Evolutionary conservation across 2,329 filamentous ascomycete species (phyloP).

Genomic region (Pseudopithomyces chartarum): DNA sequence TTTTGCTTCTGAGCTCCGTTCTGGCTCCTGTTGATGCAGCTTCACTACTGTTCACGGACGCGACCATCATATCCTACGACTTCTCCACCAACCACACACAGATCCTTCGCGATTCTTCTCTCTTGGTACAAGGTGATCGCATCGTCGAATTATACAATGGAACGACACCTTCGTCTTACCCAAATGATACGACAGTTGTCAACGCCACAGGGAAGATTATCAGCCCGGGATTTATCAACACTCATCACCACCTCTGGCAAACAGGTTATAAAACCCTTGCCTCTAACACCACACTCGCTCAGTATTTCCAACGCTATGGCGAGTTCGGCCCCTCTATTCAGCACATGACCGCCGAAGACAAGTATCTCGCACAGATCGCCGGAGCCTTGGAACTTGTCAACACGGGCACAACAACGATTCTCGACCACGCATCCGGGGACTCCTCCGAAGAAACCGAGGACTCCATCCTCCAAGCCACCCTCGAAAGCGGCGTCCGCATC

Average conservation of each 20-base stretch:
- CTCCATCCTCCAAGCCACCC: conserved; percentile 51
- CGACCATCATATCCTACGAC: too few relatives aligned
- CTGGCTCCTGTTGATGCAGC: too few relatives aligned
- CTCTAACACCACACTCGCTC: conserved; percentile 52
- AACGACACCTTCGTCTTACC: neutral
- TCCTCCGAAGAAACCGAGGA: conserved; percentile 48
- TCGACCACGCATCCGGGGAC: conserved; percentile 45
- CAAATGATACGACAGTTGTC: too few relatives aligned
- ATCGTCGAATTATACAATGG: too few relatives aligned
- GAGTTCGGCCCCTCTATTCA: neutral
- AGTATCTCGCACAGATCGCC: conserved; percentile 14
- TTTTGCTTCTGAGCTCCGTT: too few relatives aligned
- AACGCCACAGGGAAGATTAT: conserved; percentile 54
- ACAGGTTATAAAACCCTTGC: conserved; percentile 59
- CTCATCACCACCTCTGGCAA: conserved; percentile 58
- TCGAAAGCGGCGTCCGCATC: conserved; percentile 36
- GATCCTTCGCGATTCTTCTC: too few relatives aligned
- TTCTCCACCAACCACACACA: too few relatives aligned
- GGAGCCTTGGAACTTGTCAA: conserved; percentile 57
- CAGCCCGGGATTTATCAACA: conserved; percentile 62
- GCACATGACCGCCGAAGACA: conserved; percentile 10
- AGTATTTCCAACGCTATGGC: neutral
- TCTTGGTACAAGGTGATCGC: too few relatives aligned
- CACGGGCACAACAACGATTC: conserved; percentile 56
- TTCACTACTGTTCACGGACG: too few relatives aligned